Conservation (phyloP, 2,329 filamentous ascomycete genomes). For the Fusarium transvaalense region DNA sequence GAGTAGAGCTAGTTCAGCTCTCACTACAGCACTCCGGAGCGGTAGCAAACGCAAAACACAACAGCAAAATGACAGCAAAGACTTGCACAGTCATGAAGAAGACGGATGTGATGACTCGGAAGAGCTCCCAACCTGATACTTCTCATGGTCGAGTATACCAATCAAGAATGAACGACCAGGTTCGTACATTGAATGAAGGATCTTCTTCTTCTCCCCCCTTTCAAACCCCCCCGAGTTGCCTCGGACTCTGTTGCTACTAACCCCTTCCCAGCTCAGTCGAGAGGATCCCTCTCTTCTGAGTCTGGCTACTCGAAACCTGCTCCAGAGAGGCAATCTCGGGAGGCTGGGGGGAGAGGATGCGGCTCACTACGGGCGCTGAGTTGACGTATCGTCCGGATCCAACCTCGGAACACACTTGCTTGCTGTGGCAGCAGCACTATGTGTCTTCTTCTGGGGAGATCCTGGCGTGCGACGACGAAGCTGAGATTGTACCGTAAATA, state of each 20-base stretch:
- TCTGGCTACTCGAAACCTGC: slow-evolving; percentile 21
- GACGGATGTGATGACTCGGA: slow-evolving; percentile 14
- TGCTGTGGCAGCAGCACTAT: not conserved
- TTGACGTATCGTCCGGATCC: slow-evolving; percentile 65
- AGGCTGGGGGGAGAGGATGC: slow-evolving; percentile 58
- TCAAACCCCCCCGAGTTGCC: slow-evolving; percentile 41
- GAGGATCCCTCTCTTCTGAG: not conserved
- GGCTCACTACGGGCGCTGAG: slow-evolving; percentile 90
- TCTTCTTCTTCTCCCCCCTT: slow-evolving; percentile 51
- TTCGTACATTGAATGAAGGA: slow-evolving; percentile 59
- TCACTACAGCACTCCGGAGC: slow-evolving; percentile 62
- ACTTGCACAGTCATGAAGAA: slow-evolving; percentile 24
- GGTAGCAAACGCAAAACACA: slow-evolving; percentile 64
- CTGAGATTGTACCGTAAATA: slow-evolving; percentile 96
- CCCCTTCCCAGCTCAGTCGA: slow-evolving; percentile 20
- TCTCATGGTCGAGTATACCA: slow-evolving; percentile 38
- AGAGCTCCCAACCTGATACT: slow-evolving; percentile 15
- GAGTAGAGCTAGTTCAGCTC: slow-evolving; percentile 67
- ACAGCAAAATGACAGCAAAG: slow-evolving; percentile 50
- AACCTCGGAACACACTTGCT: slow-evolving; percentile 55
- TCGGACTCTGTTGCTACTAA: slow-evolving; percentile 48
- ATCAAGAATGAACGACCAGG: slow-evolving; percentile 52
- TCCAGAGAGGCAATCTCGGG: slow-evolving; percentile 49
- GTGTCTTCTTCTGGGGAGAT: slow-evolving; percentile 54
- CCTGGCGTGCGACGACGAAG: slow-evolving; percentile 67